Conservation (phyloP, 2,329 filamentous ascomycete genomes). For the Paramyrothecium sp. region DNA sequence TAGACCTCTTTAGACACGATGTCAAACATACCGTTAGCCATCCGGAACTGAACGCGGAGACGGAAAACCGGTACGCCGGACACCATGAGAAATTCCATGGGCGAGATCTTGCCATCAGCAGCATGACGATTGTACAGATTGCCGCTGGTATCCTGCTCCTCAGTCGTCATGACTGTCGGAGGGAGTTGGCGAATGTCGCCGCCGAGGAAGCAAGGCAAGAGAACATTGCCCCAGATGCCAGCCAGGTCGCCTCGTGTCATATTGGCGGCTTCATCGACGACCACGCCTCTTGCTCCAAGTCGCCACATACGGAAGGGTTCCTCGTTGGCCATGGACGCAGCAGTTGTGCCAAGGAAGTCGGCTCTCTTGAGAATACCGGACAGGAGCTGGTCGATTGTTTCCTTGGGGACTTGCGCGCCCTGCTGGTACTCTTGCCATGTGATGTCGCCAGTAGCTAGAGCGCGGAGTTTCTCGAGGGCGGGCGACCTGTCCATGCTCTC, state of each 20-base stretch:
- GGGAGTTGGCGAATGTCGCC: constrained; percentile 16
- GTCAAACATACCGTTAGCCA: constrained; percentile 16
- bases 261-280: constrained; percentile 18
- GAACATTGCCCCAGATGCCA: constrained; percentile 17
- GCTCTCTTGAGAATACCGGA: constrained; percentile 1
- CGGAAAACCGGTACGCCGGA: constrained; percentile 13
- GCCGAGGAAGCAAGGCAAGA: constrained; percentile 14
- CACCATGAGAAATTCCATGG: constrained; percentile 9
- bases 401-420: neutral
- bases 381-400: neutral
- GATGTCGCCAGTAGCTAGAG: constrained; percentile 4
- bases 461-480: neutral
- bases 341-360: constrained; percentile 11
- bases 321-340: neutral
- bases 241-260: constrained; percentile 13
- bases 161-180: constrained; percentile 4
- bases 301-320: neutral
- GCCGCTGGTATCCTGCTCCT: neutral
- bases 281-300: neutral
- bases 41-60: constrained; percentile 15
- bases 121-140: constrained; percentile 8
- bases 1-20: constrained; percentile 10
- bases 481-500: neutral
- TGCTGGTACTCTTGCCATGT: neutral
- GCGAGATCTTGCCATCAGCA: constrained; percentile 7